These are phyloP conservation scores for Trichophyton mentagrophytes DNA, from an alignment of 2,329 filamentous ascomycete genomes.

Conservation along the genomic window DNA sequence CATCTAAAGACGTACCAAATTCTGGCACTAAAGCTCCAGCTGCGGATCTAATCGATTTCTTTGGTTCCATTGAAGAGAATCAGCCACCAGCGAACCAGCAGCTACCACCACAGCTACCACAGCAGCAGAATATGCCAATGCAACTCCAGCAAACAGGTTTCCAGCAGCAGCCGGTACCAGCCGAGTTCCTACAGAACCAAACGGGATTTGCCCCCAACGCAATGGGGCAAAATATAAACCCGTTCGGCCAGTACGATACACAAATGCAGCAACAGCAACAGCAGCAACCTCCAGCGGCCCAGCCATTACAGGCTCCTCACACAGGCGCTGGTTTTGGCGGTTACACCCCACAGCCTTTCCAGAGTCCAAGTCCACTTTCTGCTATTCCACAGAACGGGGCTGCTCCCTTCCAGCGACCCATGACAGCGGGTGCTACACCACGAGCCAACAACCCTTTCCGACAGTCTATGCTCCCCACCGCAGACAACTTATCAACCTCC, in stretches of 20 bases:
- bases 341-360: slow-evolving; percentile 54
- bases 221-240: slow-evolving; percentile 22
- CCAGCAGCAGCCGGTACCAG: slow-evolving; percentile 16
- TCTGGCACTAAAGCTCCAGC: slow-evolving; percentile 27
- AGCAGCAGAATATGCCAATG: slow-evolving; percentile 8
- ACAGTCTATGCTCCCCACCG: slow-evolving; percentile 62
- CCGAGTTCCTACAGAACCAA: slow-evolving; percentile 14
- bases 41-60: slow-evolving; percentile 83
- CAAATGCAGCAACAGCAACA: slow-evolving; percentile 12
- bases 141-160: slow-evolving; percentile 20
- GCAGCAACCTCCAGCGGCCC: slow-evolving; percentile 17
- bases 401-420: slow-evolving; percentile 33
- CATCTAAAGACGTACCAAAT: slow-evolving; percentile 18
- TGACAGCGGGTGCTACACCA: slow-evolving; percentile 27
- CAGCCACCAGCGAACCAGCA: slow-evolving; percentile 48
- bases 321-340: slow-evolving; percentile 76
- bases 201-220: slow-evolving; percentile 17
- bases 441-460: slow-evolving; percentile 82
- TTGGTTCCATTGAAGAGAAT: slow-evolving; percentile 82
- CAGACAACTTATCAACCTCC: slow-evolving; percentile 33
- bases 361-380: slow-evolving; percentile 28
- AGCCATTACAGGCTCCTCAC: slow-evolving; percentile 46
- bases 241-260: slow-evolving; percentile 19
- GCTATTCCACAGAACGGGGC: slow-evolving; percentile 40
- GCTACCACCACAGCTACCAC: slow-evolving; percentile 22